Evolutionary conservation across 2,329 filamentous ascomycete species (phyloP), one percentile per base, ranked within the genome.

Genomic region (Aureobasidium sp.): DNA sequence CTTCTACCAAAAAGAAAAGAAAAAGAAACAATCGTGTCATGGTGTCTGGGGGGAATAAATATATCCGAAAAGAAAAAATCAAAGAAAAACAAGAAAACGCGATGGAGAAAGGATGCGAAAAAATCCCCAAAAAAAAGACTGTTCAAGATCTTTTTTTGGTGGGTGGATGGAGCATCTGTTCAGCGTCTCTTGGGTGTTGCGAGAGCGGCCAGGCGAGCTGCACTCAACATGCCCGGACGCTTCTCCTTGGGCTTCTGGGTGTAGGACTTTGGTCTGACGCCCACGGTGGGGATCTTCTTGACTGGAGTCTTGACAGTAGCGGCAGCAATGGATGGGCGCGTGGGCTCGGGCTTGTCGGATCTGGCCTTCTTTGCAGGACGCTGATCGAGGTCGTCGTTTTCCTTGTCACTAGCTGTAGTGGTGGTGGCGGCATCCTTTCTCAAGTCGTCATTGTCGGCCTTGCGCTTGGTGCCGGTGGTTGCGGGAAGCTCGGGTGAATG

Each of bases 381-480:
- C 8, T 66, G 67, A n/a, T 69, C 67, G 29, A 66, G 68, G 5
- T 72, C 73, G 22, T 68, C 70, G 51, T 79, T 79, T 70, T 79
- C 78, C 68, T 79, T 79, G 63, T 78, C 64, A 29, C 62, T 64
- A 17, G 25, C 42, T 15, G 45, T 34, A 8, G 25, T 59, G 25
- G 7, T 7, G 11, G 44, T 36, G 36, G 62, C 45, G 36, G 62
- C 42, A 25, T 62, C 64, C 15, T 39, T 58, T 31, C 61, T 59
- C 42, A 62, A 58, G 37, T 67, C 65, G 12, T 66, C 64, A 27
- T 63, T 59, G 20, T 64, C 65, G 65, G 78, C 71, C 68, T 79
- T 80, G 63, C 78, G 74, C 70, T 80, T 79, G 69, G 76, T 79
- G 61, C 66, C 70, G 25, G 55, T 48, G n/a, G 8, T 34, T 48